Evolutionary conservation across 2,329 filamentous ascomycete species (phyloP), one percentile per base, ranked within the genome.

Genomic region (Teratosphaeria pseudoeucalypti): DNA sequence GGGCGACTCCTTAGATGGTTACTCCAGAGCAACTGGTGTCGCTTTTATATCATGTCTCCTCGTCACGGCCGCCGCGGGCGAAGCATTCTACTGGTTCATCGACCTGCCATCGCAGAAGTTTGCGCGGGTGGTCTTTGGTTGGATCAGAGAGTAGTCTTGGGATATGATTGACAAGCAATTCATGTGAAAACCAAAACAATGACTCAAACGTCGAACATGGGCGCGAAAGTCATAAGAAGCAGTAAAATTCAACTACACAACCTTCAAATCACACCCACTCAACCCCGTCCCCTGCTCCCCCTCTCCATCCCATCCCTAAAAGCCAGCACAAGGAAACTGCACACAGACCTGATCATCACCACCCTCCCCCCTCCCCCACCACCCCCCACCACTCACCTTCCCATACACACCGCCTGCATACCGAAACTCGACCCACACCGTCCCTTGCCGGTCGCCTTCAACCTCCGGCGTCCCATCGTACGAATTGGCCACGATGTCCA

Each of bases 71-170:
- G 53, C 49, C 0, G 60, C 64, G 4, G 64, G 60, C 12, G 65
- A 66, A 37, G 60, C 59, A 9, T 60, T 66, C 56, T 63, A 66
- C 56, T 63, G 63, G 65, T 37, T 65, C 3, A 23, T 65, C 9
- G 63, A 65, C n/a, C 9, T 53, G 32, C 60, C 62, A 3, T 60
- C 64, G 14, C 58, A 63, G 54, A 57, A 57, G 56, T 61, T 65
- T 29, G 65, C 59, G 9, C 57, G 61, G 3, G 26, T 61, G 49
- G 26, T 64, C 16, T 66, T 63, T 53, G 59, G 60, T 34, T 66
- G 65, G 65, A 64, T 66, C 23, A 43, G 59, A 23, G 61, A 64
- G 43, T 66, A 49, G 43, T 49, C 43, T n/a, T n/a, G 43, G 16
- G 3, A 19, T n/a, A 9, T 12, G 14, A 23, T 49, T 19, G 14